Evolutionary conservation across 495 filamentous ascomycete species (phyloP), one percentile per base, ranked within the genome.

Genomic region (Parathielavia hyrcaniae): DNA sequence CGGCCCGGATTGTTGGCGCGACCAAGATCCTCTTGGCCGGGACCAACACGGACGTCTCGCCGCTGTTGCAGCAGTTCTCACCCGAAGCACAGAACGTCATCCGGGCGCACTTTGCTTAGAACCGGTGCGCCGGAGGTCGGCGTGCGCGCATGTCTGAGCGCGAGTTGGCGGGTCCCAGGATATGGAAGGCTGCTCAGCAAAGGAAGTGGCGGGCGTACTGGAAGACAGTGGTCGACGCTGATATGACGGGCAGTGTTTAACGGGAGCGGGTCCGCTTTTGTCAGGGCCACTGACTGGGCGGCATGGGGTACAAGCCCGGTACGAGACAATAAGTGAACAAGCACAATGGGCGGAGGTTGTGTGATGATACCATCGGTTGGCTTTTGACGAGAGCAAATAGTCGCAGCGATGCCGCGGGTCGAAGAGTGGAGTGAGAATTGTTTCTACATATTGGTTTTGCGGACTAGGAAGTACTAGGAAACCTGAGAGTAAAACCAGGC

Each of bases 71-170:
- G 22, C 60, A 83, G 17, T 81, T 96, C 61, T 79, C 81, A 19
- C 84, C 86, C 2, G 88, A 92, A 55, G 86, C 82, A 57, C 89
- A 92, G 71, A 80, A 84, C 63, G 82, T 84, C 1, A 86, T 96
- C 50, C 81, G 86, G 61, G 79, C 78, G 44, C 83, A 84, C 69
- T 90, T 91, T 75, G 72, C 78, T 61, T 89, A 69, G 65, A n/a
- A 19, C 8, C 22, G 30, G 5, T 23, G 13, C 40, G 39, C 30
- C 53, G 36, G 52, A 52, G n/a, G 51, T 19, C 23, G 5, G 4
- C 19, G 16, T 26, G 49, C 14, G 48, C 23, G 23, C n/a, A 30
- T n/a, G 16, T 35, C 30, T 13, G n/a, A 19, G 50, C 20, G 13
- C 2, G 23, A 30, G 11, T n/a, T 16, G 53, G 5, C 38, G 53